phyloP scores from a whole-genome alignment of 2,329 filamentous ascomycete genomes.

The Fusarium udum region DNA sequence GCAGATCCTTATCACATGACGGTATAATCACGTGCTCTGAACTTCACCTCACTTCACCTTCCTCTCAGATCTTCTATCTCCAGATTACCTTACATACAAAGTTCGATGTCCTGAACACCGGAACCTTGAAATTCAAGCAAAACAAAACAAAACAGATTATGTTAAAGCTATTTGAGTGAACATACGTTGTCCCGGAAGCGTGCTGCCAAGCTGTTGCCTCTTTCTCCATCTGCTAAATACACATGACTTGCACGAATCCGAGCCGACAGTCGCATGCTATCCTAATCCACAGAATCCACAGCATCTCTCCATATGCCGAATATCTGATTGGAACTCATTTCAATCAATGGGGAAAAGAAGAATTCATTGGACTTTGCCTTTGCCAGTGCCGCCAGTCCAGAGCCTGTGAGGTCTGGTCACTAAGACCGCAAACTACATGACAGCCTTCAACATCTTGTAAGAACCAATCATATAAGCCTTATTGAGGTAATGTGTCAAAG shows the following conservation, averaged over 20 bases:
- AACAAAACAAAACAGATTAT: neutral
- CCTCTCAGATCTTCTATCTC: neutral
- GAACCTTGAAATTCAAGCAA: neutral
- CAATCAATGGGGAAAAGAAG: too few relatives aligned
- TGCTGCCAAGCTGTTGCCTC: neutral
- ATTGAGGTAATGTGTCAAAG: neutral
- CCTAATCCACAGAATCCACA: neutral
- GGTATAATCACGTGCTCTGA: neutral
- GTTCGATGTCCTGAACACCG: neutral
- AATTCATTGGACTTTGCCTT: neutral
- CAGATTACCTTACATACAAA: neutral
- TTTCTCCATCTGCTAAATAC: neutral
- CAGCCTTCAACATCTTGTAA: neutral
- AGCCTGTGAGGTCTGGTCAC: neutral
- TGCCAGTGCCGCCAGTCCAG: neutral
- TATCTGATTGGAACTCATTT: neutral
- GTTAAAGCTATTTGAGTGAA: neutral
- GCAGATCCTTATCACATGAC: slow-evolving; percentile 4
- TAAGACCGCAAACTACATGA: neutral
- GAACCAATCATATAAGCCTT: neutral
- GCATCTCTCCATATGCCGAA: neutral
- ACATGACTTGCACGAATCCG: neutral
- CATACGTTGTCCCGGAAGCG: neutral
- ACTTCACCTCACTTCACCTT: slow-evolving; percentile 8
- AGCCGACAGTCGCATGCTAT: neutral